A percentile compares a stretch with the other conserved stretches of the same genome.
Evolutionary conservation across 495 filamentous ascomycete species (phyloP).

Genomic region (Parmelia sp.): DNA sequence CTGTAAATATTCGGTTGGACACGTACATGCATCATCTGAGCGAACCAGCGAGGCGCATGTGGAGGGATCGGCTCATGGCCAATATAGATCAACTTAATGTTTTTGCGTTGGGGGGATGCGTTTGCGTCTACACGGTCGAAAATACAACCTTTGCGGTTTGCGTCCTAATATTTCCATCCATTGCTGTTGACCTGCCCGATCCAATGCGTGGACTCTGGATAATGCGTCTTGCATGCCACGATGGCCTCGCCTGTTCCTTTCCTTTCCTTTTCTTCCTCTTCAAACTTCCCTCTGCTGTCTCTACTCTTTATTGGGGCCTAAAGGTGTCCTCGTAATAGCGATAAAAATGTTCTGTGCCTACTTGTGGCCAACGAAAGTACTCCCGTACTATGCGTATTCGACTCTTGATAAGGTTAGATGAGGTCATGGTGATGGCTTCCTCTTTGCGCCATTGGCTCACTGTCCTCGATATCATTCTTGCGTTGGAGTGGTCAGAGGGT

Average conservation of each 20-base stretch:
- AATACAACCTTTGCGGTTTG: background rate
- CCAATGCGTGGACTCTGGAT: background rate
- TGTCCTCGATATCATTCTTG: too few species aligned
- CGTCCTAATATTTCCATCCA: background rate
- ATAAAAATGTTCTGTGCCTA: too few species aligned
- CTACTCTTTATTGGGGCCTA: too few species aligned
- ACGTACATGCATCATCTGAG: slow-evolving; percentile 4
- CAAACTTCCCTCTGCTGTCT: too few species aligned
- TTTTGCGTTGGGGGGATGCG: background rate
- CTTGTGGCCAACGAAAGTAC: too few species aligned
- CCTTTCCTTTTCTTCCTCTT: background rate
- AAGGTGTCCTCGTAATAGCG: too few species aligned
- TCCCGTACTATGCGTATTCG: too few species aligned
- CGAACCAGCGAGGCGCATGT: slow-evolving; percentile 2
- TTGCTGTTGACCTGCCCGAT: background rate
- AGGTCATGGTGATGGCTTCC: too few species aligned
- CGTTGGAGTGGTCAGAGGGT: too few species aligned
- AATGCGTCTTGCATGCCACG: background rate
- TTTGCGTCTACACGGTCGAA: background rate
- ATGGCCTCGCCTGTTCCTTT: background rate
- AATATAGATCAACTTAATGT: background rate
- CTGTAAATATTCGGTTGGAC: background rate
- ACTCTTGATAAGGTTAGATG: too few species aligned
- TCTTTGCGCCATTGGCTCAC: too few species aligned
- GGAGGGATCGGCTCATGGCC: background rate